Base-by-base conservation (phyloP, 805 yeast genomes). In the Hanseniaspora mollemarum region DNA sequence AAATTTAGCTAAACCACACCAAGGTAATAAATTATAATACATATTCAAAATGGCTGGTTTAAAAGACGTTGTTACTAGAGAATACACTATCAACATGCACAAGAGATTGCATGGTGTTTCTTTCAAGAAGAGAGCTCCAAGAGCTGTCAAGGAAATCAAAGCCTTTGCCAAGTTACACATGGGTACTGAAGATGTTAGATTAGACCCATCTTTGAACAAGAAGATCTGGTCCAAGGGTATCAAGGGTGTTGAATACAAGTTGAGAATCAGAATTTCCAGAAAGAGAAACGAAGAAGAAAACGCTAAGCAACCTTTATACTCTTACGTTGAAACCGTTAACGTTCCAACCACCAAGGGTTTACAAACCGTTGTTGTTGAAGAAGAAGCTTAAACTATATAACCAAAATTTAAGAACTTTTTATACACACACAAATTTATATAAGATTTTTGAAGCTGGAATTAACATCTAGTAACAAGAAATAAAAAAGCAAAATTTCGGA, bases 91-190 rank as follows among this genome's bases (percentile, higher is more conserved):
- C 76, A 90, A 92, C 87, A 78, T 90, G 76, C 95, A 87, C 95
- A 90, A 87, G 77, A 87, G 97, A 78, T 84, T 87, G 72, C 95
- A 86, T 77, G 97, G 97, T 80, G 88, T 83, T 66, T 84, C 87
- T 76, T 92, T 90, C 95, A 92, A 92, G 82, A 85, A 84, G 84
- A 87, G 96, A 80, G 99, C 99, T 70, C 99, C 99, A 77, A 86
- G 78, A 72, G 98, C 99, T 68, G 92, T 90, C 77, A 92, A 87
- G 85, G 98, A 87, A 76, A 88, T 92, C 79, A 90, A 87, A 81
- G 87, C 85, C 77, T 92, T 92, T 72, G 96, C 97, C 70, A 80
- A 85, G 72, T 81, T 86, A 78, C 96, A 90, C 84, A 87, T 92
- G 92, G 97, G 97, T 72, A 92, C 99, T 67, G 75, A 83, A 61